Percentiles rank a stretch among this genome's conserved stretches.
phyloP scores from a whole-genome alignment of 495 filamentous ascomycete genomes.

The Cryomyces minteri region DNA sequence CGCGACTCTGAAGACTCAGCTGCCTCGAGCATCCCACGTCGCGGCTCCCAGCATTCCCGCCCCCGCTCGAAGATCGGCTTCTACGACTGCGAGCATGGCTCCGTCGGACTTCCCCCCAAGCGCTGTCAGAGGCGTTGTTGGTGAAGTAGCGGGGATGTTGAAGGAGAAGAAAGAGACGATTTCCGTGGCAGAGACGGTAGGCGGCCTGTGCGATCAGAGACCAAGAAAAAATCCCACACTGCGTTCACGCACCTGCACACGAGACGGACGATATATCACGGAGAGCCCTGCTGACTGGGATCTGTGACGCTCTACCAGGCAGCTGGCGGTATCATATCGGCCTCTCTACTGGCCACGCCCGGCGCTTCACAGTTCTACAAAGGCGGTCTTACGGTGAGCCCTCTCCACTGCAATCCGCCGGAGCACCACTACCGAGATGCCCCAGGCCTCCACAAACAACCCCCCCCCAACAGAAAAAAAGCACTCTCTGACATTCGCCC shows the following conservation, averaged over 20 bases:
- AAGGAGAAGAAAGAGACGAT: slow-evolving; percentile 33
- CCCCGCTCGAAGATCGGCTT: too few species aligned
- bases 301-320: slow-evolving; percentile 20
- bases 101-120: slow-evolving; percentile 26
- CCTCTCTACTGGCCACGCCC: slow-evolving; percentile 34
- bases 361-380: slow-evolving; percentile 38
- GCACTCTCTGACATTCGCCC: neutral
- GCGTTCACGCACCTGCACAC: too few species aligned
- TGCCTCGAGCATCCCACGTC: too few species aligned
- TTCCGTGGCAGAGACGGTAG: slow-evolving; percentile 41
- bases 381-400: slow-evolving; percentile 35
- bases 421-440: neutral
- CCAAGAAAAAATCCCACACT: too few species aligned
- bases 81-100: too few species aligned
- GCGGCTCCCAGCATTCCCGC: too few species aligned
- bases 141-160: slow-evolving; percentile 31
- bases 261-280: neutral
- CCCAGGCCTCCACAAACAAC: too few species aligned
- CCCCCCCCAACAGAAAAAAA: too few species aligned
- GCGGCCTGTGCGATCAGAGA: neutral
- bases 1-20: too few species aligned
- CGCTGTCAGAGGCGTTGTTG: slow-evolving; percentile 27
- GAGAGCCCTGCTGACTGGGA: neutral
- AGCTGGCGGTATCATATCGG: slow-evolving; percentile 41
- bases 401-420: neutral